phyloP scores from a whole-genome alignment of 305 asterid species.

The Rubia occidens region DNA sequence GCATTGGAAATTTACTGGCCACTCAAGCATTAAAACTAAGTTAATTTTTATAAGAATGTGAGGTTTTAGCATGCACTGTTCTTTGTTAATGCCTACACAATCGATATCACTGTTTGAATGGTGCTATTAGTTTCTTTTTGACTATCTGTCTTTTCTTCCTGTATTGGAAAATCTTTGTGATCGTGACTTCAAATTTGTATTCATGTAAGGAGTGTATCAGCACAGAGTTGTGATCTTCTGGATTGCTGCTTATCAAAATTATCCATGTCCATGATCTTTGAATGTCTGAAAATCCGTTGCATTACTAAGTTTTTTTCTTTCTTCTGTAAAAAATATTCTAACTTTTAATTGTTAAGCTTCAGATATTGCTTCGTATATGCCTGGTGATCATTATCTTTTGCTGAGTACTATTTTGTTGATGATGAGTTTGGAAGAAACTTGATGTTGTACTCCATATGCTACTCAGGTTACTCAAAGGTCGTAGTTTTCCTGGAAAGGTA shows the following conservation, averaged over 20 bases:
- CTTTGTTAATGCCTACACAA: not conserved
- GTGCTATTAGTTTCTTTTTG: not conserved
- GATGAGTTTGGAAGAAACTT: not conserved
- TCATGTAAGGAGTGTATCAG: not conserved
- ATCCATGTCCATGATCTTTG: not conserved
- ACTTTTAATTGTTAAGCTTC: not conserved
- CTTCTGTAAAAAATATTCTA: not conserved
- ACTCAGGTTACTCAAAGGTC: conserved; percentile 83
- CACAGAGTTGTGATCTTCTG: not conserved
- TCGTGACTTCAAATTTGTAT: not conserved
- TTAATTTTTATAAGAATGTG: not conserved
- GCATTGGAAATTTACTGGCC: not conserved
- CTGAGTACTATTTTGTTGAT: not conserved
- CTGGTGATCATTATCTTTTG: conserved; percentile 11
- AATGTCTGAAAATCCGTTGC: not conserved
- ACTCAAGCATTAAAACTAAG: not conserved
- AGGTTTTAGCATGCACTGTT: not conserved
- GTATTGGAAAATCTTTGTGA: not conserved
- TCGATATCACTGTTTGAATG: not conserved
- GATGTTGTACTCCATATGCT: conserved; percentile 14
- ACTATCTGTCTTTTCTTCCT: not conserved
- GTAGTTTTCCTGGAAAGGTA: conserved; percentile 95
- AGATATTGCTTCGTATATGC: not conserved
- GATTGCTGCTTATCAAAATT: not conserved
- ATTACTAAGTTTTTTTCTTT: not conserved